Conservation (phyloP, 2,329 filamentous ascomycete genomes). For the Cladobotryum protrusum region DNA sequence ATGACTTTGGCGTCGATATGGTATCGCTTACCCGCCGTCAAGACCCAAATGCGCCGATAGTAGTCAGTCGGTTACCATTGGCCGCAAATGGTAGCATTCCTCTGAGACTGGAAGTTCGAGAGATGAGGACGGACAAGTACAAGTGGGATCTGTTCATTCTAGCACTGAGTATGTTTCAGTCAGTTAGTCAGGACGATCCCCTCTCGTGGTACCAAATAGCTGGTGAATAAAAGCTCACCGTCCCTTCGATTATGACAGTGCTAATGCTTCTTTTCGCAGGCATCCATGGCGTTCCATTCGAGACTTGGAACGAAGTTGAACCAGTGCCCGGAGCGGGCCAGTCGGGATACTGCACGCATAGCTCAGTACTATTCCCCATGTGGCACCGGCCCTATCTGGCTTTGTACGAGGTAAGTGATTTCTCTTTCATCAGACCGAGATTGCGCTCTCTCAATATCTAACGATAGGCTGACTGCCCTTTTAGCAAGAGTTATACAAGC, state of each 20-base stretch:
- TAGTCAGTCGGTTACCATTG: conserved; percentile 38
- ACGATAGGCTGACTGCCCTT: conserved; percentile 10
- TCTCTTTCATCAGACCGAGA: too few species aligned
- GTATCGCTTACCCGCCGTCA: conserved; percentile 36
- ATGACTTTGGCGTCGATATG: conserved; percentile 47
- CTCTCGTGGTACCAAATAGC: conserved; percentile 75
- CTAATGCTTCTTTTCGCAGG: conserved; percentile 37
- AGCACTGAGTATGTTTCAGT: conserved; percentile 66
- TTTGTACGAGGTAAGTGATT: conserved; percentile 44
- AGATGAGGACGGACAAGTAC: conserved; percentile 57
- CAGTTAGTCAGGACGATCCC: conserved; percentile 52
- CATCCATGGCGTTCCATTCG: conserved; percentile 71
- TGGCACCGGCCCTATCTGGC: conserved; percentile 81
- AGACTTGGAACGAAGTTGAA: conserved; percentile 47
- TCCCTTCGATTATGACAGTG: background rate
- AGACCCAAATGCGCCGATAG: conserved; percentile 28
- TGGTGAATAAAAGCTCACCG: conserved; percentile 42
- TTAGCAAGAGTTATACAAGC: conserved; percentile 32
- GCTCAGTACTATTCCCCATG: conserved; percentile 66
- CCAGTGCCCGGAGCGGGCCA: conserved; percentile 45
- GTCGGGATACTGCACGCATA: conserved; percentile 72
- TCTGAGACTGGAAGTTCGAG: conserved; percentile 59
- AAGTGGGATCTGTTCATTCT: conserved; percentile 73
- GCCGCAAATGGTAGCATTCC: conserved; percentile 35
- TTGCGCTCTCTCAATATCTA: too few species aligned